Percentiles rank a stretch among this genome's conserved stretches.
Conservation (phyloP, 2,329 filamentous ascomycete genomes). For the Beauveria pseudobassiana region DNA sequence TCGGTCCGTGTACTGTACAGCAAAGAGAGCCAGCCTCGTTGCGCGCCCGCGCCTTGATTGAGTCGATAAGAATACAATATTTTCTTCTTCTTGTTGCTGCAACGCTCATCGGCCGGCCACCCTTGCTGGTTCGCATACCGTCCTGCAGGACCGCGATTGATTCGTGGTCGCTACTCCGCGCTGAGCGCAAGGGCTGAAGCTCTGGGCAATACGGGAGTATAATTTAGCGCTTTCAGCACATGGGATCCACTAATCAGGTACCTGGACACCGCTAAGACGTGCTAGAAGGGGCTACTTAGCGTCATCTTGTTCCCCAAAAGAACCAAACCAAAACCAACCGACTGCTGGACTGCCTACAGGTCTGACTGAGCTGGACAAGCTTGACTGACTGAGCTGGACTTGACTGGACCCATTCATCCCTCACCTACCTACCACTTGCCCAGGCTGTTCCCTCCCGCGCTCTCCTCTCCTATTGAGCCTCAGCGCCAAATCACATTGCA, state of each 20-base stretch:
- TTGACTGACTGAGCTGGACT: too few species aligned
- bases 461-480: constrained; percentile 12
- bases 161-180: constrained; percentile 1
- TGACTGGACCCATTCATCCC: background rate
- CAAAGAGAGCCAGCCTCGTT: background rate
- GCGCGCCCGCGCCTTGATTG: background rate
- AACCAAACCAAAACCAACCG: background rate
- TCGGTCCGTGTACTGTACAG: background rate
- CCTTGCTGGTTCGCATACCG: background rate
- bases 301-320: background rate
- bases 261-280: background rate
- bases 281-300: background rate
- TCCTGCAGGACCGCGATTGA: background rate
- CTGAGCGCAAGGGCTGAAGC: background rate
- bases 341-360: background rate
- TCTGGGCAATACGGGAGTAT: too few species aligned
- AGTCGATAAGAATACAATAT: background rate
- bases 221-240: background rate
- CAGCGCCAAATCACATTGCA: constrained; percentile 10
- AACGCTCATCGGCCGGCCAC: background rate
- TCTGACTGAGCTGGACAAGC: too few species aligned
- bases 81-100: background rate
- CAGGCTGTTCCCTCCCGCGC: background rate
- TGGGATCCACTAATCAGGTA: background rate
- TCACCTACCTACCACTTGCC: background rate